Base-by-base conservation (phyloP, 176 grass and related monocot genomes). In the Aegilops longissima region DNA sequence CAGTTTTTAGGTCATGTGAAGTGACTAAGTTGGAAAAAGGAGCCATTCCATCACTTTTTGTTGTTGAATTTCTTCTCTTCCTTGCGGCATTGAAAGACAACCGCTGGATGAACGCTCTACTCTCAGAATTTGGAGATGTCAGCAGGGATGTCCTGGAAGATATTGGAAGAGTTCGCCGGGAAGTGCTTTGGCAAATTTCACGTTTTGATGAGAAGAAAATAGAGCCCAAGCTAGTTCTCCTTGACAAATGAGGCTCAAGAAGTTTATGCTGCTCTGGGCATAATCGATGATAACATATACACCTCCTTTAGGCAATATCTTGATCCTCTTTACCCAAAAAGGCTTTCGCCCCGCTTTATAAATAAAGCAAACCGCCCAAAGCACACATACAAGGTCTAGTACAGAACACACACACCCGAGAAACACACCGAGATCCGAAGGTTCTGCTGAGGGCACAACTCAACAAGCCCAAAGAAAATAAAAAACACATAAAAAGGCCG, bases 1-100 rank as follows among this genome's bases (percentile, higher is more conserved):
- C 78, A 62, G 71, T 88, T 91, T 89, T 90, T 78, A 68, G 76
- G 61, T 91, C 88, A 76, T 66, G 66, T 89, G 86, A 93, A 66
- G 54, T 80, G 73, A 9, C 54, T 67, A 80, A 83, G 58, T 62
- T 86, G 62, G 85, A 91, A 49, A 94, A 92, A 81, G 71, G 78
- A 70, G 82, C 79, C 5, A 86, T 94, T 56, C 90, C 94, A 73
- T 94, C 92, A 73, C 87, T 99, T 8, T 99, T 94, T 87, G 83
- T 94, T 87, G 90, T 99, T 85, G 97, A 99, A 79, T 99, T 99
- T 83, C 68, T 99, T 59, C 92, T 99, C 42, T 96, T 99, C 68
- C 89, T 99, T 29, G 97, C 94, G 79, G 92, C 94, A 11, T 91
- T 90, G 12, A 99, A 96, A 93, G 97, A 99, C 80, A 99, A 94